Evolutionary conservation across 148 eudicot species (phyloP).

Genomic region (Talinum fruticosum): DNA sequence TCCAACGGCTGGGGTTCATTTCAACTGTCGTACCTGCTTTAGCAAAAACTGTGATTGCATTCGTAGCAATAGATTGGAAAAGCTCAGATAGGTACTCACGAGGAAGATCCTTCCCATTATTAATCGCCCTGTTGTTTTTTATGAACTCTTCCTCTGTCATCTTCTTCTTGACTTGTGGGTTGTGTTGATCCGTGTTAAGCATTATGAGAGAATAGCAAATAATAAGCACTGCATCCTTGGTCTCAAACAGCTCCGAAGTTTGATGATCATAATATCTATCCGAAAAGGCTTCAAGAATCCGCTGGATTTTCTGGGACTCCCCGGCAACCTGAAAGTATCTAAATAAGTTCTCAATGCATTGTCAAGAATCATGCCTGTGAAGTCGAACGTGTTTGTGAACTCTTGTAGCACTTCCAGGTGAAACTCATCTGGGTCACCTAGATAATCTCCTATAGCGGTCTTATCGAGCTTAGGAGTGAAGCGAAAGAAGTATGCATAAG

Average conservation of each 20-base stretch:
- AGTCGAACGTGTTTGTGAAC: conserved; percentile 68
- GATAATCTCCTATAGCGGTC: conserved; percentile 72
- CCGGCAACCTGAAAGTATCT: conserved; percentile 81
- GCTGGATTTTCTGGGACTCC: conserved; percentile 86
- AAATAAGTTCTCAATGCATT: conserved; percentile 68
- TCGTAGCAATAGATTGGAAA: conserved; percentile 69
- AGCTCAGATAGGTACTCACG: conserved; percentile 77
- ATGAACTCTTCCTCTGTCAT: conserved; percentile 98
- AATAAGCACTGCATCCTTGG: conserved; percentile 66
- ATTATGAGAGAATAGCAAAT: conserved; percentile 85
- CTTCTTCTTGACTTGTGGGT: conserved; percentile 95
- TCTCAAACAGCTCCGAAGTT: conserved; percentile 61
- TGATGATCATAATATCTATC: conserved; percentile 76
- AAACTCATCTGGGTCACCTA: conserved; percentile 86
- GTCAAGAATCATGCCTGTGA: conserved; percentile 73
- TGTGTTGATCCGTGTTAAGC: conserved; percentile 96
- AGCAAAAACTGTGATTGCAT: conserved; percentile 52
- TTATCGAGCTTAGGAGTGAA: conserved; percentile 72
- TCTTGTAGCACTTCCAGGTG: conserved; percentile 74
- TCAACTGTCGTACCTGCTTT: conserved; percentile 41
- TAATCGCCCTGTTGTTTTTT: conserved; percentile 79
- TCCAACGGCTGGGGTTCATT: conserved; percentile 85
- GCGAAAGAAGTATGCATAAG: conserved; percentile 67
- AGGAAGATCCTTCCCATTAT: conserved; percentile 86
- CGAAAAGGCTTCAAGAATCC: conserved; percentile 76